A percentile compares a stretch with the other conserved stretches of the same genome.
Evolutionary conservation across 2,329 filamentous ascomycete species (phyloP).

Genomic region (Aureobasidium melanogenum): DNA sequence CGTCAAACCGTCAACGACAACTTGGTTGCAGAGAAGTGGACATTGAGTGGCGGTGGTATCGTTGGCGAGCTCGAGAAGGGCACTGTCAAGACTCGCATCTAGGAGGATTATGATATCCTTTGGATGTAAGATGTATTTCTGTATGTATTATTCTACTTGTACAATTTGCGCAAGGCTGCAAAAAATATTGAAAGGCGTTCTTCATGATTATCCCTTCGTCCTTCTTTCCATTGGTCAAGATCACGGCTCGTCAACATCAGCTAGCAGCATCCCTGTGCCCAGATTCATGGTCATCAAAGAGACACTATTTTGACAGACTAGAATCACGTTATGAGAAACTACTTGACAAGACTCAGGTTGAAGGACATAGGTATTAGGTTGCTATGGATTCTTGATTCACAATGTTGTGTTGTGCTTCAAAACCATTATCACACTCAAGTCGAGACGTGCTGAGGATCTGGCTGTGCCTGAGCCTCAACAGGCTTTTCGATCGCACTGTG

Average conservation of each 20-base stretch:
- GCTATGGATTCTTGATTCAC: background rate
- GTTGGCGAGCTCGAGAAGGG: constrained; percentile 78
- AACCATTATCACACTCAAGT: background rate
- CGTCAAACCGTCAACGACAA: constrained; percentile 60
- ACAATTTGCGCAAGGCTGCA: background rate
- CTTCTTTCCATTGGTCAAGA: background rate
- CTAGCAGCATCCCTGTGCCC: background rate
- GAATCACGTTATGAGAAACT: background rate
- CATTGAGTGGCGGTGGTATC: constrained; percentile 68
- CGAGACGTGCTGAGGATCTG: background rate
- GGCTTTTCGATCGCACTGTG: background rate
- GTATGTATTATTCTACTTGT: constrained; percentile 7
- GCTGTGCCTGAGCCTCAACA: background rate
- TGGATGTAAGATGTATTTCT: background rate
- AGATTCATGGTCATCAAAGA: background rate
- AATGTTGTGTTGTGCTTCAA: background rate
- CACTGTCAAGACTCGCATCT: constrained; percentile 27
- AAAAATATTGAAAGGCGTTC: background rate
- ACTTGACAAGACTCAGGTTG: background rate
- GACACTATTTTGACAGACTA: background rate
- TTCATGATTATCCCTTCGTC: background rate
- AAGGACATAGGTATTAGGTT: background rate
- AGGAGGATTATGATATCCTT: background rate
- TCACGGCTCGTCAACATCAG: background rate
- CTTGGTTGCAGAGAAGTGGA: constrained; percentile 74